Evolutionary conservation across 371 early-diverging fungal species (phyloP).

Genomic region (Apophysomyces sp.): DNA sequence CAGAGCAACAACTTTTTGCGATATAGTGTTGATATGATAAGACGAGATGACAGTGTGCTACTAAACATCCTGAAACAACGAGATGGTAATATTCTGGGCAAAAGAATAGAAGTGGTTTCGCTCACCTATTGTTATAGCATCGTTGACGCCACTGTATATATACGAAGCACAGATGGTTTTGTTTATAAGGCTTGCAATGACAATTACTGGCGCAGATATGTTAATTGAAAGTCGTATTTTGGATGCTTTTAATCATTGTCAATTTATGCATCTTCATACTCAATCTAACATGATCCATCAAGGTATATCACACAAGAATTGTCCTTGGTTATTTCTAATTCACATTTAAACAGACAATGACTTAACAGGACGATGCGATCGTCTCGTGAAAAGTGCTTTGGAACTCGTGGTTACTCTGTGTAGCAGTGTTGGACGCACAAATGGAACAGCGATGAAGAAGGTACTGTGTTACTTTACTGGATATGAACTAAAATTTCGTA

Average conservation of each 20-base stretch:
- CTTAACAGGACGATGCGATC: slow-evolving; percentile 52
- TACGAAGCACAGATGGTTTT: slow-evolving; percentile 78
- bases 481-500: not conserved
- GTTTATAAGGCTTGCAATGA: slow-evolving; percentile 72
- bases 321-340: not conserved
- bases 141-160: slow-evolving; percentile 57
- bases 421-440: slow-evolving; percentile 43
- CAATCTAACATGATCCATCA: slow-evolving; percentile 24
- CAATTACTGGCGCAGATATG: slow-evolving; percentile 67
- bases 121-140: slow-evolving; percentile 17
- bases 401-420: slow-evolving; percentile 52
- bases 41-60: slow-evolving; percentile 61
- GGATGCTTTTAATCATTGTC: slow-evolving; percentile 65
- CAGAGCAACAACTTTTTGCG: slow-evolving; percentile 61
- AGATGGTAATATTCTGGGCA: slow-evolving; percentile 14
- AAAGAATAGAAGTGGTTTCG: not conserved
- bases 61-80: slow-evolving; percentile 41
- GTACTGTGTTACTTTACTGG: slow-evolving; percentile 4
- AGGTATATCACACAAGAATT: not conserved
- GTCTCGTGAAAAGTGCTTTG: slow-evolving; percentile 56
- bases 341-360: not conserved
- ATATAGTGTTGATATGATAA: slow-evolving; percentile 57
- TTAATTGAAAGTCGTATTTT: slow-evolving; percentile 72
- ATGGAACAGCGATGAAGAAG: slow-evolving; percentile 33
- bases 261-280: slow-evolving; percentile 68